Evolutionary conservation across 2,329 filamentous ascomycete genomes (phyloP), one percentile per base, ranked within the genome.

Genomic region (Ustulina deusta): DNA sequence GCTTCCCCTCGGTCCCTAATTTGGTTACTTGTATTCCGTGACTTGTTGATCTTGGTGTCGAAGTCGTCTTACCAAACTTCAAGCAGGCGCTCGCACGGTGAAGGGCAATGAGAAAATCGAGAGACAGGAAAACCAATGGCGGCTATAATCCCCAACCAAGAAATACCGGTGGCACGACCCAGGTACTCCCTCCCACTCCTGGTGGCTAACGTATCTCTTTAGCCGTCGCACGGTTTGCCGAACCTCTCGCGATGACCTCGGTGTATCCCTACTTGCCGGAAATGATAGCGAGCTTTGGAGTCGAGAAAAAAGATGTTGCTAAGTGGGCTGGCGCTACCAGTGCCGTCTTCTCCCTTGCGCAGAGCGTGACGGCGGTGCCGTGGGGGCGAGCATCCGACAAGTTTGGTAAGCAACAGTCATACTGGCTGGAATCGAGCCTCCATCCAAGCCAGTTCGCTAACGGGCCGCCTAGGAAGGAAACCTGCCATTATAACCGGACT

Each of bases 231-330:
- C 87, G 92, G 75, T 91, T 95, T 75, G 90, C 92, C 68, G 92
- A 95, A 78, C 92, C 92, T 9, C 81, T 91, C 68, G 87, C 91
- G 7, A 83, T 92, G 73, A 93, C 91, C 15, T 92, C 90, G 27
- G 88, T 93, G 70, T 90, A 90, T 68, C 91, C 91, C 77, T 86
- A 85, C 73, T 84, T 91, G 71, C 92, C 92, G 11, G 92, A 94
- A 79, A 96, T 97, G 92, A 91, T 97, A 64, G 86, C 90, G 73
- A 91, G 89, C 77, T 93, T 97, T 71, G 89, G 91, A 10, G 84
- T 97, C 17, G 84, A 87, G 7, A 86, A 89, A 71, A 87, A 91
- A 72, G 85, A 93, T 51, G 87, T 97, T 27, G 92, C 92, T 48
- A 91, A 90, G 82, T 95, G 91, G 91, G 92, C 90, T n/a, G 91